These are phyloP conservation scores for Rhynchospora breviuscula DNA, from an alignment of 176 grass and related monocot genomes.

Conservation along the genomic window DNA sequence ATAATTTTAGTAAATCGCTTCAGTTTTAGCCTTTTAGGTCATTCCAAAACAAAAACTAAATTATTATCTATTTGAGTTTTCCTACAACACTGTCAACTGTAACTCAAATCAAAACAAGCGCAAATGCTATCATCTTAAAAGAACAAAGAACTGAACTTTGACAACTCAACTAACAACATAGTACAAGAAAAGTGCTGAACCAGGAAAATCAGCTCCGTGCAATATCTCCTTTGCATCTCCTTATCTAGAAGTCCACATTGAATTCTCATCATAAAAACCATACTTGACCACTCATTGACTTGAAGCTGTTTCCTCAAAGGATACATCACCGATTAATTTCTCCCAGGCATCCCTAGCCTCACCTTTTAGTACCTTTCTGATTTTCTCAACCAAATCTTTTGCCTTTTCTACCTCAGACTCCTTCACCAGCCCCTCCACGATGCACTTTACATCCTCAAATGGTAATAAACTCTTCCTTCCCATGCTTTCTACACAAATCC, in stretches of 20 bases:
- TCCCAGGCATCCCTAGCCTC: conserved; percentile 65
- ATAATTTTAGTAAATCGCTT: neutral
- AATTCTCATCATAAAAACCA: neutral
- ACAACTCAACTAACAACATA: conserved; percentile 22
- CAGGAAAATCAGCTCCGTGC: neutral
- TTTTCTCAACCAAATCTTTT: conserved; percentile 55
- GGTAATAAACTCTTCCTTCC: conserved; percentile 43
- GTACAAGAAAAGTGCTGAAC: conserved; percentile 18
- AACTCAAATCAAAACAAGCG: conserved; percentile 6
- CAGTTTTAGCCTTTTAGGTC: neutral
- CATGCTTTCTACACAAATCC: conserved; percentile 63
- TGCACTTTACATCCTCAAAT: conserved; percentile 62
- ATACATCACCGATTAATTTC: conserved; percentile 52
- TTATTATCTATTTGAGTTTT: conserved; percentile 19
- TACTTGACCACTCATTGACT: conserved; percentile 36
- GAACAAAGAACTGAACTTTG: conserved; percentile 14
- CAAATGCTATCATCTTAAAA: neutral
- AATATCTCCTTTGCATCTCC: conserved; percentile 2
- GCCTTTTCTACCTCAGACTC: conserved; percentile 46
- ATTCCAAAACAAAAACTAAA: conserved; percentile 6
- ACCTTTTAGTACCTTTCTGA: conserved; percentile 50
- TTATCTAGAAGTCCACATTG: neutral
- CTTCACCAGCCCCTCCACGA: conserved; percentile 63
- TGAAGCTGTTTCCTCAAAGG: conserved; percentile 33
- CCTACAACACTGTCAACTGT: neutral